These are phyloP conservation scores for Xylaria sp. DNA, from an alignment of 2,329 filamentous ascomycete genomes.

Conservation along the genomic window DNA sequence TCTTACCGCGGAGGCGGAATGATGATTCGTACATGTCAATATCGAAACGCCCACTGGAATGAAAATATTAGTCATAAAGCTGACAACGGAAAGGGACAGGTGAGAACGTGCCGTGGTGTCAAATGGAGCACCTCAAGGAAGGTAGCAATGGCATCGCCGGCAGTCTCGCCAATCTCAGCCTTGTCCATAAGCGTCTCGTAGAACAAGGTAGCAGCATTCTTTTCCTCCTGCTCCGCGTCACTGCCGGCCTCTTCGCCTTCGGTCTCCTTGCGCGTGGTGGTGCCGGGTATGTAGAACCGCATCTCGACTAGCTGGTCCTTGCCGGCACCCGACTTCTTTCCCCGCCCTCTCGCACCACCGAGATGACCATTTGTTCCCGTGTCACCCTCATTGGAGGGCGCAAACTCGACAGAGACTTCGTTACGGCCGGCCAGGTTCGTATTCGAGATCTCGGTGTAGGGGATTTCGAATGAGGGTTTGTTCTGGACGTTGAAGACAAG, in stretches of 20 bases:
- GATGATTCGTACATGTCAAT: conserved; percentile 99
- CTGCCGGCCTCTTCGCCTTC: conserved; percentile 80
- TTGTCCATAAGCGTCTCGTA: conserved; percentile 98
- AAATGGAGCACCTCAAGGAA: conserved; percentile 97
- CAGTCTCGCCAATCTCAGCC: conserved; percentile 98
- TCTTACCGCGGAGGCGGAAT: conserved; percentile 96
- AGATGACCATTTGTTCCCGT: conserved; percentile 79
- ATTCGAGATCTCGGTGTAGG: conserved; percentile 97
- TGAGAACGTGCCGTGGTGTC: conserved; percentile 77
- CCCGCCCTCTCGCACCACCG: conserved; percentile 78
- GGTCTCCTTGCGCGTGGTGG: conserved; percentile 79
- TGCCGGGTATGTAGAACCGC: conserved; percentile 97
- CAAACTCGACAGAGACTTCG: conserved; percentile 95
- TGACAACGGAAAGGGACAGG: neutral
- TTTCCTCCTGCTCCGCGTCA: conserved; percentile 78
- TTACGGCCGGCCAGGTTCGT: conserved; percentile 98
- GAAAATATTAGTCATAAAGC: conserved; percentile 27
- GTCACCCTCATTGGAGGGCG: conserved; percentile 75
- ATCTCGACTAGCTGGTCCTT: conserved; percentile 97
- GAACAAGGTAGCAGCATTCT: conserved; percentile 96
- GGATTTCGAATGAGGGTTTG: conserved; percentile 93
- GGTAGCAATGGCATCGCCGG: conserved; percentile 97
- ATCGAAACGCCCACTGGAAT: conserved; percentile 90
- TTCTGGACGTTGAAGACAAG: conserved; percentile 97
- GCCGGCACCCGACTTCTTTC: conserved; percentile 89